A percentile compares a stretch with the other conserved stretches of the same genome.
These are phyloP conservation scores for Climacium dendroides DNA, from an alignment of 225 moss, liverwort and hornwort genomes.

Conservation along the genomic window DNA sequence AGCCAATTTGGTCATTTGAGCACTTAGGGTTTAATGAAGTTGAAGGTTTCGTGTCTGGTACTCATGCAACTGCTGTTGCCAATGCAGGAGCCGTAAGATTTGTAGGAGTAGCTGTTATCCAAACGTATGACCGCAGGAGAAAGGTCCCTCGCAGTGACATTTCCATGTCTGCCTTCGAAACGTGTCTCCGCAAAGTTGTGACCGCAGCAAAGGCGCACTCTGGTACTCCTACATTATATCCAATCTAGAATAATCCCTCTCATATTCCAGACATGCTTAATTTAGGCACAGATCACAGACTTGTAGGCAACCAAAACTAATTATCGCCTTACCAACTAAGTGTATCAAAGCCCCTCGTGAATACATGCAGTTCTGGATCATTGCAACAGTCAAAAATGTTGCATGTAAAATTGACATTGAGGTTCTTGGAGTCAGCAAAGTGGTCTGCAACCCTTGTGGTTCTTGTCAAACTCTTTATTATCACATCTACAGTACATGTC, in stretches of 20 bases:
- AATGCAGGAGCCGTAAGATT: constrained; percentile 11
- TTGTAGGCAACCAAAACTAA: background rate
- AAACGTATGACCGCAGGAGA: constrained; percentile 54
- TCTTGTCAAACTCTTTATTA: background rate
- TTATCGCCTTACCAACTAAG: background rate
- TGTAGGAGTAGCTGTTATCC: constrained; percentile 68
- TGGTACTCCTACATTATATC: constrained; percentile 14
- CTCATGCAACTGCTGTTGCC: background rate
- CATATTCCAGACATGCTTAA: background rate
- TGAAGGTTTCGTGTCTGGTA: background rate
- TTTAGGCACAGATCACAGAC: background rate
- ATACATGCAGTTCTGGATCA: background rate
- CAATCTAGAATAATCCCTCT: background rate
- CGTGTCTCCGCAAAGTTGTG: constrained; percentile 56
- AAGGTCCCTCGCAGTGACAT: constrained; percentile 78
- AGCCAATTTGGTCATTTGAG: background rate
- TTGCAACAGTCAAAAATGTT: background rate
- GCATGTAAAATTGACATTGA: background rate
- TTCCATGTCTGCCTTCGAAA: constrained; percentile 60
- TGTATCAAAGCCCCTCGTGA: background rate
- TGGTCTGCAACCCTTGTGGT: background rate
- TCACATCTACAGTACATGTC: background rate
- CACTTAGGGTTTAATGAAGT: background rate
- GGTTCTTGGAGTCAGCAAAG: background rate
- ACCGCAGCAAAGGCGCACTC: constrained; percentile 40